Base-by-base conservation (phyloP, 1,284 basidiomycete genomes). In the Entoloma clypeatum region DNA sequence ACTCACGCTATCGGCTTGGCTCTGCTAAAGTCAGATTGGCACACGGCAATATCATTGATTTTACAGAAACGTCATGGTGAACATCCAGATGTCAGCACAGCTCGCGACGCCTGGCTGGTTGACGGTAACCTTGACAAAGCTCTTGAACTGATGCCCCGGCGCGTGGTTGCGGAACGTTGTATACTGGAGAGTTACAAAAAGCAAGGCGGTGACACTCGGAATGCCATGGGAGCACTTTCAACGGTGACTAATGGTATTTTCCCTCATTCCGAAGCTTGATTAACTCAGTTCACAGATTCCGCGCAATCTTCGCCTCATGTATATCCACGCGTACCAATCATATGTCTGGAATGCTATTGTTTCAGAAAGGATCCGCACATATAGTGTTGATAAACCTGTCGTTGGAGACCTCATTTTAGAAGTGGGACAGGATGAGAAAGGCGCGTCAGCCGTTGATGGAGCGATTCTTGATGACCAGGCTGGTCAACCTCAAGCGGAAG, bases 261-360 rank as follows among this genome's bases (percentile, higher is more conserved):
- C 14, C 37, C 13, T 30, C 10, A 6, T 30, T n/a, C 24, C 45
- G 10, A 35, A 41, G 18, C 27, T 18, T 26, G 19, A 35, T 27
- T 19, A 9, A 48, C 38, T 17, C 31, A 36, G n/a, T 24, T 39
- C 33, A 22, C 54, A 95, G 92, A 96, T 97, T 48, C 94, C 93
- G n/a, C 78, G 86, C 41, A 96, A 94, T 58, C 74, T 99, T 49
- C 77, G 94, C 35, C 70, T 95, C 48, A 98, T 99, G 91, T 99
- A 99, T 59, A 82, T 98, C 34, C 96, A 99, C 63, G 94, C 95
- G 25, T 99, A 98, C 63, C 96, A 99, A 63, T 95, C 92, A 11
- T 99, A 98, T 56, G 83, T 99, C 21, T 99, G 95, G 96, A 99
- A 99, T 64, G 79, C 90, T 31, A 82, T 97, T 42, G 90, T 93